Percentiles rank a stretch among this genome's conserved stretches.
Conservation (phyloP, 108 stramenopile genomes). For the Thalassiosira profunda region DNA sequence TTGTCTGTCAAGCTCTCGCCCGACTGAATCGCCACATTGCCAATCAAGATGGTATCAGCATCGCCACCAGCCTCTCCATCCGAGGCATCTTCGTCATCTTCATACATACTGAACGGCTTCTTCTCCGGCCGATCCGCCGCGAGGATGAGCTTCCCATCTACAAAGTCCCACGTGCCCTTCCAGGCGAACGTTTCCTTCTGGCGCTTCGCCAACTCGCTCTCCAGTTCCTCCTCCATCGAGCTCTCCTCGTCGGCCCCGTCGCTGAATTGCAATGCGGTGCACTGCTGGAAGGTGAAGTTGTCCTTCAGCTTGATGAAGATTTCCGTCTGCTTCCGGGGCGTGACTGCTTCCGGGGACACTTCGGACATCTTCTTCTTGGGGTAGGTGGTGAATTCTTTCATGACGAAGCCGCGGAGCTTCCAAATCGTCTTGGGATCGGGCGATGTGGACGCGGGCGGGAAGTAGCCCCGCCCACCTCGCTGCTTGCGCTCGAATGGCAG, state of each 20-base stretch:
- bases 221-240: conserved; percentile 30
- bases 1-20: conserved; percentile 56
- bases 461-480: conserved; percentile 11
- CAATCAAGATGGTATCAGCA: conserved; percentile 77
- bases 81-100: conserved; percentile 14
- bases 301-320: conserved; percentile 84
- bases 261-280: conserved; percentile 29
- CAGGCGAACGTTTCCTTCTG: conserved; percentile 45
- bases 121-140: conserved; percentile 79
- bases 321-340: conserved; percentile 50
- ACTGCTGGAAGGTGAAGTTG: conserved; percentile 78
- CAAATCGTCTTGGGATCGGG: conserved; percentile 22
- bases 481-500: conserved; percentile 40
- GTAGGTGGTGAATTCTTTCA: conserved; percentile 88
- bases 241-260: conserved; percentile 28
- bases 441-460: conserved; percentile 12
- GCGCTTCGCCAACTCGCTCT: conserved; percentile 31
- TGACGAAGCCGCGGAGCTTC: conserved; percentile 18
- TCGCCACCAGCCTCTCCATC: conserved; percentile 2
- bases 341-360: neutral
- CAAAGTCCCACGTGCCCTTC: conserved; percentile 79
- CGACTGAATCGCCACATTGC: conserved; percentile 61
- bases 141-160: conserved; percentile 79
- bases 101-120: conserved; percentile 24
- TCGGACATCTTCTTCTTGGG: conserved; percentile 44